Percentiles rank a stretch among this genome's conserved stretches.
Evolutionary conservation across 176 grass and related monocot genomes (phyloP).

Genomic region (Lolium multiflorum): DNA sequence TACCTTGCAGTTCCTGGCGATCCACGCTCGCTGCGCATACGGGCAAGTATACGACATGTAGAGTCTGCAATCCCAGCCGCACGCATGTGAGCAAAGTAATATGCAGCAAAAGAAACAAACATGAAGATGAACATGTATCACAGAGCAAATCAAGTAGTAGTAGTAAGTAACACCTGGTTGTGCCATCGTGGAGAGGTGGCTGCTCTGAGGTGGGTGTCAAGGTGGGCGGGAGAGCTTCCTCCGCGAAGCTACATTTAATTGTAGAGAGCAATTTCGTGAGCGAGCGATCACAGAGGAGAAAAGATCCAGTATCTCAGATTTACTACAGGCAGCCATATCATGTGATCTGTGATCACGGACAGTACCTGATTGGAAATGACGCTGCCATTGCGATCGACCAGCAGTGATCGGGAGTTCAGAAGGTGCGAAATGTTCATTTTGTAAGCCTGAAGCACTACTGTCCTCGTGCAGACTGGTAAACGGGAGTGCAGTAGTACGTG

Average conservation of each 20-base stretch:
- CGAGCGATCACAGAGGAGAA: not conserved
- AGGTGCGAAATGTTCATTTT: not conserved
- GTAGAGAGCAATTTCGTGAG: not conserved
- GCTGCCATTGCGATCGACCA: not conserved
- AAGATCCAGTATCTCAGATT: not conserved
- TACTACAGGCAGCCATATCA: not conserved
- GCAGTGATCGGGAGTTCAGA: not conserved
- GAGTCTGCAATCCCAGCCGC: not conserved
- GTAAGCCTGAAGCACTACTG: not conserved
- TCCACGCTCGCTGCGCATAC: constrained; percentile 60
- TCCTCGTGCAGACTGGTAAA: not conserved
- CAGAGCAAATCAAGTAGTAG: not conserved
- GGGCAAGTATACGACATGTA: constrained; percentile 57
- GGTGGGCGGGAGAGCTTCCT: constrained; percentile 49
- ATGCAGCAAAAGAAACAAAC: not conserved
- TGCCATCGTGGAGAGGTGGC: constrained; percentile 54
- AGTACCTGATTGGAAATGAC: constrained; percentile 19
- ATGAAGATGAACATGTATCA: not conserved
- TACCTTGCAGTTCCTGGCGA: constrained; percentile 67
- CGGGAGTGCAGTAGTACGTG: not conserved
- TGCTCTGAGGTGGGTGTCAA: constrained; percentile 40
- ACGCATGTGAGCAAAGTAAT: not conserved
- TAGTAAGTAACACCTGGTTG: constrained; percentile 34
- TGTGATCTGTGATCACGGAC: not conserved
- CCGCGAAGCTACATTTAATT: constrained; percentile 14